These are phyloP conservation scores for Scleromitrula shiraiana DNA, from an alignment of 2,329 filamentous ascomycete species.

Conservation along the genomic window DNA sequence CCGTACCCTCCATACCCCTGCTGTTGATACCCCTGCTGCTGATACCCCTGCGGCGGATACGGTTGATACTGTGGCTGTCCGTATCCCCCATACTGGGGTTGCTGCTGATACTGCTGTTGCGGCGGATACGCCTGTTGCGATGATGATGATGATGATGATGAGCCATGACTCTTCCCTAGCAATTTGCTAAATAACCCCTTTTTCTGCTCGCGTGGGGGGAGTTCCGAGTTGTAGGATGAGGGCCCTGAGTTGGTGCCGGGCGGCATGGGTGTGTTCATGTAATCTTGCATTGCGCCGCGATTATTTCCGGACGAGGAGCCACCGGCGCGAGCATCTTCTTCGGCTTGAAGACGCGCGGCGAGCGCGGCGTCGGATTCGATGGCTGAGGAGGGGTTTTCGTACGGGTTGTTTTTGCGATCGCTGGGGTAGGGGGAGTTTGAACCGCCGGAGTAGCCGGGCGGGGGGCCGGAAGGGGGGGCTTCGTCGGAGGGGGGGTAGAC, in stretches of 20 bases:
- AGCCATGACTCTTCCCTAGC: conserved; percentile 31
- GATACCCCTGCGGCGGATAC: conserved; percentile 30
- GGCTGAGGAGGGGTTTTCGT: conserved; percentile 33
- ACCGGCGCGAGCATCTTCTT: conserved; percentile 61
- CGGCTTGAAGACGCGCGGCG: conserved; percentile 71
- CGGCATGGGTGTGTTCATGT: conserved; percentile 26
- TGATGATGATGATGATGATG: no score
- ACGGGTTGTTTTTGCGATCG: conserved; percentile 66
- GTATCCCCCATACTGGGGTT: conserved; percentile 23
- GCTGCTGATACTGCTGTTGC: conserved; percentile 29
- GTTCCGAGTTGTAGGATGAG: conserved; percentile 22
- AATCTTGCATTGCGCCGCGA: conserved; percentile 18
- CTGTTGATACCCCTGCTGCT: conserved; percentile 31
- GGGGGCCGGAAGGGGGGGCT: conserved; percentile 47
- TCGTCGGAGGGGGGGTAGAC: conserved; percentile 51
- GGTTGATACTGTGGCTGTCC: conserved; percentile 25
- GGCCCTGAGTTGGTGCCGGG: neutral
- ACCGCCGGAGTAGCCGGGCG: conserved; percentile 46
- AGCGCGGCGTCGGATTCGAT: conserved; percentile 63
- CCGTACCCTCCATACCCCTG: conserved; percentile 32
- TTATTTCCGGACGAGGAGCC: conserved; percentile 3
- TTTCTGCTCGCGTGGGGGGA: conserved; percentile 36
- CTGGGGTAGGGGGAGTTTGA: neutral
- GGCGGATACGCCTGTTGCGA: conserved; percentile 24
- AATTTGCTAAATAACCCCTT: conserved; percentile 46